Conservation (phyloP, 805 yeast genomes). For the Starmera amethionina region DNA sequence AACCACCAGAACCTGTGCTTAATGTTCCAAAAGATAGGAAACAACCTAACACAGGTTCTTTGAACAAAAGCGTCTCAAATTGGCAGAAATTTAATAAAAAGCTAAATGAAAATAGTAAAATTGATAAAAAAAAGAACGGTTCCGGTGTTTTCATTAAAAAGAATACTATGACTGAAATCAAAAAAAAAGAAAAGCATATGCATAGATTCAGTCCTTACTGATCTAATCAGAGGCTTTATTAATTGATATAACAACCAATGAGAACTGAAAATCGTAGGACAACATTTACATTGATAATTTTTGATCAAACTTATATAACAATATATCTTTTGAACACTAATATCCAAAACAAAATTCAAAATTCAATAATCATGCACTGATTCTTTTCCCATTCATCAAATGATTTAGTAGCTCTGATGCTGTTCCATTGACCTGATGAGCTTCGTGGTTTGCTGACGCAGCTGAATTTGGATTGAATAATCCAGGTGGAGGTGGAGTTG, state of each 20-base stretch:
- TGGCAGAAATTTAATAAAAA: slow-evolving; percentile 14
- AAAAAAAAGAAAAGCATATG: slow-evolving; percentile 1
- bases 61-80: slow-evolving; percentile 9
- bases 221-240: background rate
- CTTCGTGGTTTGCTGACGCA: slow-evolving; percentile 14
- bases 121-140: background rate
- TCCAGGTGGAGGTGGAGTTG: slow-evolving; percentile 73
- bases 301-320: background rate
- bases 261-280: background rate
- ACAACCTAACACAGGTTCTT: slow-evolving; percentile 5
- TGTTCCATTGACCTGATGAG: slow-evolving; percentile 28
- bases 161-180: slow-evolving; percentile 4
- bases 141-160: slow-evolving; percentile 8
- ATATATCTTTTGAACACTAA: too few relatives aligned
- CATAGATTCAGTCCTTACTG: slow-evolving; percentile 12
- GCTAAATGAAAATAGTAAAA: slow-evolving; percentile 2
- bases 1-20: slow-evolving; percentile 5
- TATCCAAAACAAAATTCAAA: background rate
- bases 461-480: slow-evolving; percentile 27
- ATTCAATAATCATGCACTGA: slow-evolving; percentile 17
- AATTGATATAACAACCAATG: background rate
- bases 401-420: slow-evolving; percentile 79
- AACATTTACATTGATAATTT: background rate
- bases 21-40: background rate
- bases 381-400: slow-evolving; percentile 68